phyloP scores from a whole-genome alignment of 352 stramenopile species.

The Blastocystis sp. region DNA sequence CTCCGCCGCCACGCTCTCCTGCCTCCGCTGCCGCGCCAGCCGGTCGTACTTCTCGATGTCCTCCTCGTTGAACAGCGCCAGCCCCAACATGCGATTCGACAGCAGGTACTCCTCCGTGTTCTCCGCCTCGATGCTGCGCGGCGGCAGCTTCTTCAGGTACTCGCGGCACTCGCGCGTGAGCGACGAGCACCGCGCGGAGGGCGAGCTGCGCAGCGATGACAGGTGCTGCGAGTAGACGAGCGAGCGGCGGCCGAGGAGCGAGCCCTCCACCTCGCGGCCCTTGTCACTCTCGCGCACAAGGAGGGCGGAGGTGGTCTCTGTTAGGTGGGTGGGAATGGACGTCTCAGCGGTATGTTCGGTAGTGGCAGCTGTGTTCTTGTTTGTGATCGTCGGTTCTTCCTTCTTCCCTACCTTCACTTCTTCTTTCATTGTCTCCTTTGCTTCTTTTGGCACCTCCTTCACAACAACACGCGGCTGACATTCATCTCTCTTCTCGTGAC shows the following conservation, averaged over 20 bases:
- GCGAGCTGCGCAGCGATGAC: not conserved
- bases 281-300: not conserved
- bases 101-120: slow-evolving; percentile 55
- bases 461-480: too few species aligned
- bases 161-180: not conserved
- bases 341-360: not conserved
- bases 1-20: not conserved
- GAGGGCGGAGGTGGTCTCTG: not conserved
- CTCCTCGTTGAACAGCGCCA: slow-evolving; percentile 38
- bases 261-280: slow-evolving; percentile 29
- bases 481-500: too few species aligned
- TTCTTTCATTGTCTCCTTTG: too few species aligned
- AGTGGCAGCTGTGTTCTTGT: too few species aligned
- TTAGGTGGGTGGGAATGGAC: not conserved
- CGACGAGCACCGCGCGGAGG: not conserved
- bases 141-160: not conserved
- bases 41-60: slow-evolving; percentile 21
- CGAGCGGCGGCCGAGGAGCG: not conserved
- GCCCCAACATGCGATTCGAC: slow-evolving; percentile 24
- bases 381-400: too few species aligned
- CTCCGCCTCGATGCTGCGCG: slow-evolving; percentile 15
- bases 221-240: slow-evolving; percentile 25
- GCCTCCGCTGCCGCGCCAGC: not conserved
- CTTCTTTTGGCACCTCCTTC: too few species aligned
- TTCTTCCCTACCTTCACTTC: too few species aligned